Percentiles rank a stretch among this genome's conserved stretches.
phyloP scores from a whole-genome alignment of 306 rosid species.

The Heteromeles arbutifolia region DNA sequence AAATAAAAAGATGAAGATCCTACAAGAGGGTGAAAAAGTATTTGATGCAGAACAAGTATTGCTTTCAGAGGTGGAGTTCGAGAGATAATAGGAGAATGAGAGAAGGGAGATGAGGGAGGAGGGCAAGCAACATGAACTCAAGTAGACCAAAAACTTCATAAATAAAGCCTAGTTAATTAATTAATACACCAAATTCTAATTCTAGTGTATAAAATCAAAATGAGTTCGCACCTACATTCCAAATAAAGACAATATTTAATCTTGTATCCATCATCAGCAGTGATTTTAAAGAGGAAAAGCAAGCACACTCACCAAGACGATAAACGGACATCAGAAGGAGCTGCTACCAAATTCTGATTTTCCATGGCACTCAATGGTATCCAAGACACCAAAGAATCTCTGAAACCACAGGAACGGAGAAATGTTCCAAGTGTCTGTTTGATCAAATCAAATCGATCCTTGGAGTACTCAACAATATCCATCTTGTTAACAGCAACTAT shows the following conservation, averaged over 20 bases:
- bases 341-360: constrained; percentile 85
- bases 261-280: not conserved
- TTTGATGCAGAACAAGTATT: not conserved
- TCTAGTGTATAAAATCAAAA: not conserved
- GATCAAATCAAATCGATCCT: constrained; percentile 80
- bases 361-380: constrained; percentile 86
- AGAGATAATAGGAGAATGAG: not conserved
- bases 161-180: not conserved
- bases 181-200: not conserved
- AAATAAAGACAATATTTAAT: not conserved
- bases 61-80: not conserved
- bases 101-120: not conserved
- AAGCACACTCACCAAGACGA: constrained; percentile 59
- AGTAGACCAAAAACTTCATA: not conserved
- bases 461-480: constrained; percentile 80
- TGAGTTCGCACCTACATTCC: not conserved
- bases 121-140: not conserved
- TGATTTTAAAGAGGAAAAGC: not conserved
- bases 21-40: not conserved
- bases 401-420: constrained; percentile 83
- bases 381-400: constrained; percentile 69
- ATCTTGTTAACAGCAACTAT: constrained; percentile 88
- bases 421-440: constrained; percentile 62
- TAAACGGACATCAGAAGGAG: constrained; percentile 64
- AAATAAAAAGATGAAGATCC: not conserved